Conservation (phyloP, 306 rosid genomes). For the Ammopiptanthus mongolicus region DNA sequence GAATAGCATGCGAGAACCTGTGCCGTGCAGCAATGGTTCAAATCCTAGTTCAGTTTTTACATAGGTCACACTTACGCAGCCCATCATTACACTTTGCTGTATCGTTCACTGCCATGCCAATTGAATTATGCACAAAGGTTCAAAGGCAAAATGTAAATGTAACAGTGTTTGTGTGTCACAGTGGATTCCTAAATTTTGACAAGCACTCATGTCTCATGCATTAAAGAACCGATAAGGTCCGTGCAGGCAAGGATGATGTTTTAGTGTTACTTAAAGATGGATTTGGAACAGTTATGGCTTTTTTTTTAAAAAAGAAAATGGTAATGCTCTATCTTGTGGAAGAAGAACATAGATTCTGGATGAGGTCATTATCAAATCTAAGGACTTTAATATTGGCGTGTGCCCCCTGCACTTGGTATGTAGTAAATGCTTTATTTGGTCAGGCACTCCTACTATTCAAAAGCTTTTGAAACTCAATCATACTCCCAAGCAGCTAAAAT, state of each 20-base stretch:
- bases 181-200: conserved; percentile 22
- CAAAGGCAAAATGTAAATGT: conserved; percentile 5
- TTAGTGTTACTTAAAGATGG: conserved; percentile 18
- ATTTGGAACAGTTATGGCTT: conserved; percentile 21
- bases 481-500: conserved; percentile 37
- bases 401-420: conserved; percentile 43
- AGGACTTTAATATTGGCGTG: conserved; percentile 73
- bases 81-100: conserved; percentile 39
- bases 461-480: conserved; percentile 56
- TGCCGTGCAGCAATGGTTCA: conserved; percentile 36
- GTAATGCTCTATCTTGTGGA: conserved; percentile 43
- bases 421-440: conserved; percentile 76
- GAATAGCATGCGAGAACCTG: conserved; percentile 33
- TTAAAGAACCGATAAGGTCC: conserved; percentile 13
- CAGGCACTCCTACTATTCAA: conserved; percentile 47
- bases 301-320: not conserved
- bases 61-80: conserved; percentile 32
- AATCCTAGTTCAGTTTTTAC: conserved; percentile 39
- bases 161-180: conserved; percentile 19
- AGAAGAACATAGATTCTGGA: conserved; percentile 70
- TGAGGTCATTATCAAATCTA: conserved; percentile 66
- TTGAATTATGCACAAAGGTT: conserved; percentile 22
- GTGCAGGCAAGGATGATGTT: conserved; percentile 5
- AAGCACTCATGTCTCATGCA: conserved; percentile 23
- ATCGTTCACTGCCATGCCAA: conserved; percentile 21